Percentiles rank a stretch among this genome's conserved stretches.
These are phyloP conservation scores for Porpolomopsis calyptriformis DNA, from an alignment of 768 basidiomycete species.

Conservation along the genomic window DNA sequence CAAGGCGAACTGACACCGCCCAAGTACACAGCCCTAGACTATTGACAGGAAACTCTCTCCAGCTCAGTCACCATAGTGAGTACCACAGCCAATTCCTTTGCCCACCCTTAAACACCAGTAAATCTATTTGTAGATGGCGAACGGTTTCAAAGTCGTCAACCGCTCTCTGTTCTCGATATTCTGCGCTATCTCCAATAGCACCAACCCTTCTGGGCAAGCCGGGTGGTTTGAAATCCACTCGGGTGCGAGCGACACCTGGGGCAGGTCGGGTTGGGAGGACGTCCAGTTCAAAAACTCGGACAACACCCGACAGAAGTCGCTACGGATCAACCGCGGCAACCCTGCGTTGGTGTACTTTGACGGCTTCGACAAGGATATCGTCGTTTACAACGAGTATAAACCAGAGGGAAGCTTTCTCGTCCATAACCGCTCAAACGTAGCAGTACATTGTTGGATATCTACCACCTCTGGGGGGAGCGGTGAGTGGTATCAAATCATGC, in stretches of 20 bases:
- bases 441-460: conserved; percentile 11
- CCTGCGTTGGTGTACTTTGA: conserved; percentile 10
- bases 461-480: conserved; percentile 1
- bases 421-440: conserved; percentile 9
- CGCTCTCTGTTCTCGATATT: conserved; percentile 10
- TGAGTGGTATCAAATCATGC: conserved; percentile 2
- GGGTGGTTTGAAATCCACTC: conserved; percentile 6
- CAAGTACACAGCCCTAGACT: no score
- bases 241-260: not conserved
- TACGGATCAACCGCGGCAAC: conserved; percentile 11
- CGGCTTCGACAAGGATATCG: conserved; percentile 7
- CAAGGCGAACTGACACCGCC: no score
- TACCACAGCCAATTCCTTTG: no score
- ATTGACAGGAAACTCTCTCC: no score
- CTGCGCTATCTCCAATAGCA: not conserved
- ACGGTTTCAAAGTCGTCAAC: conserved; percentile 12
- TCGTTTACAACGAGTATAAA: conserved; percentile 12
- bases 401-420: conserved; percentile 7
- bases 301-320: conserved; percentile 1
- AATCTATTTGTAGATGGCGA: conserved; percentile 2
- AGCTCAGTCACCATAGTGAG: no score
- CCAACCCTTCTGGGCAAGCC: not conserved
- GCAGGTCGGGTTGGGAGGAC: conserved; percentile 11
- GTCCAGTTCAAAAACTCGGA: conserved; percentile 6
- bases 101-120: no score